Evolutionary conservation across 345 rosid genomes (phyloP).

Genomic region (Geranium rotundifolium): DNA sequence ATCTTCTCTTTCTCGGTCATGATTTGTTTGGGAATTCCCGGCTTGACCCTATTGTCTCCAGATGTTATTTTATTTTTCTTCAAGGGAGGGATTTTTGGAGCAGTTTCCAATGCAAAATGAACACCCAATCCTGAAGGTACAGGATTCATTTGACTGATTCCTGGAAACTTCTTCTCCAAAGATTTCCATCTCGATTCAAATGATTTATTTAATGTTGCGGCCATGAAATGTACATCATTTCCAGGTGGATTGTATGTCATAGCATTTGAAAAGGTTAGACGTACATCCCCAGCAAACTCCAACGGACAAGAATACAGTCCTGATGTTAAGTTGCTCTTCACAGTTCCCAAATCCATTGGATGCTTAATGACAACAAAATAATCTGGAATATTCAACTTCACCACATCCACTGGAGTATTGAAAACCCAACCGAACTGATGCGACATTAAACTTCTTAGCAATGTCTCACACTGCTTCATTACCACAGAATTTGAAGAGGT

Average conservation of each 20-base stretch:
- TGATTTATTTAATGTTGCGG: constrained; percentile 40
- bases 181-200: constrained; percentile 78
- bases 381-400: constrained; percentile 72
- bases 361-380: constrained; percentile 65
- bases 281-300: constrained; percentile 66
- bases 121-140: constrained; percentile 23
- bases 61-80: constrained; percentile 33
- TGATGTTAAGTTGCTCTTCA: constrained; percentile 41
- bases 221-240: constrained; percentile 64
- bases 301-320: constrained; percentile 54
- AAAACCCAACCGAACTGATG: constrained; percentile 62
- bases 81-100: constrained; percentile 13
- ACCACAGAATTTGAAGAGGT: constrained; percentile 19
- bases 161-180: constrained; percentile 63
- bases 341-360: constrained; percentile 94
- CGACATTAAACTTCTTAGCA: constrained; percentile 49
- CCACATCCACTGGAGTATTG: constrained; percentile 67
- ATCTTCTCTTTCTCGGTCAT: constrained; percentile 51
- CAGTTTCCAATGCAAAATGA: constrained; percentile 22
- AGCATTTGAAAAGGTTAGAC: constrained; percentile 74
- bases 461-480: constrained; percentile 61
- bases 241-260: constrained; percentile 77
- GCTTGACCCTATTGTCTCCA: constrained; percentile 22
- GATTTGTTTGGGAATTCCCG: constrained; percentile 29
- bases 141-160: constrained; percentile 12